Evolutionary conservation across 495 filamentous ascomycete species (phyloP), one percentile per base, ranked within the genome.

Genomic region (Talaromyces borbonicus): DNA sequence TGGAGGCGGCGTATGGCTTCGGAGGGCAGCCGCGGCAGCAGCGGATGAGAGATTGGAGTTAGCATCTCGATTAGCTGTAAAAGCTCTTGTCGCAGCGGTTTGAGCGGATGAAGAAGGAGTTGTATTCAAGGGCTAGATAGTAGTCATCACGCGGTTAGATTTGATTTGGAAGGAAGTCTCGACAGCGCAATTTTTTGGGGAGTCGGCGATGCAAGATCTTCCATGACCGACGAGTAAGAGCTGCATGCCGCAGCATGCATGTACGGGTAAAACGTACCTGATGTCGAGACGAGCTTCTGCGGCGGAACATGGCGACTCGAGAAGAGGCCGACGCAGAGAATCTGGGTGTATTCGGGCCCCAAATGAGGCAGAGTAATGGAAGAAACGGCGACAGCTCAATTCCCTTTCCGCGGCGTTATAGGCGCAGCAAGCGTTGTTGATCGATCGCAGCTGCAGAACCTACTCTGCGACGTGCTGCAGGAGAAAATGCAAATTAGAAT

Each of bases 1-100:
- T 32, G 89, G 89, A 22, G 83, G 81, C 24, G 79, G 78, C 5
- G 87, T 79, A 51, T 80, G 78, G 32, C 81, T 84, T 46, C 83
- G 78, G 33, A 95, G 70, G 15, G 89, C 89, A 15, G 89, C 79
- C 7, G 87, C 87, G 2, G 89, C 89, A 6, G 89, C 89, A 5
- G 89, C 84, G 23, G 81, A 80, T 15, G 89, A 92, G 23, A 95
- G 73, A 47, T 53, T 71, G 56, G 77, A 77, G 39, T 80, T 77
- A 29, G 78, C 64, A 29, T 48, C 37, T 63, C 76, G 74, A 54
- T 79, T 77, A 51, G 70, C 73, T 48, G 83, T 75, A 66, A 90
- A 93, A 48, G 88, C 89, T 67, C 83, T 78, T 52, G 75, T 77
- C 42, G 89, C 89, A 47, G 87, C 87, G 26, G 79, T 76, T 23